Evolutionary conservation across 1,284 basidiomycete genomes (phyloP), one percentile per base, ranked within the genome.

Genomic region (Rhodofomes roseus): DNA sequence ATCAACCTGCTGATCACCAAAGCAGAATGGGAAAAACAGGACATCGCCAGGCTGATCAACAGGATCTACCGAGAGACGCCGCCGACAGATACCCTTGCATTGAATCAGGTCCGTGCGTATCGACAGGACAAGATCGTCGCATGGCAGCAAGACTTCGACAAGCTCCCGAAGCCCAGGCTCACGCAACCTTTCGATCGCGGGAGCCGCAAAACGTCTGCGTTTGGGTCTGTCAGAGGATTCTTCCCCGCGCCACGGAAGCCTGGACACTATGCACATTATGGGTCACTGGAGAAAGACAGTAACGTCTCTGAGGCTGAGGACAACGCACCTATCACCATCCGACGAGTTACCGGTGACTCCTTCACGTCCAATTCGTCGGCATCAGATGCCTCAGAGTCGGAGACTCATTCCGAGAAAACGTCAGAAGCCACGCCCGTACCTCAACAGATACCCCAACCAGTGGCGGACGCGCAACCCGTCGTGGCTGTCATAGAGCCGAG

Each of bases 91-190:
- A 96, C 95, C 0, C 81, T 98, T 41, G 91, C 89, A 51, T 81
- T 98, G 60, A 98, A 96, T 66, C 85, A 87, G 60, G 93, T 96
- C 7, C 86, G 95, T 52, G 87, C 92, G 3, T 87, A 88, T 59
- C 82, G 96, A 44, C 96, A 98, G 75, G 94, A 97, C 70, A 92
- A 91, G 73, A 95, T 97, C 55, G 94, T 98, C n/a, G 92, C 92
- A 44, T 98, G 96, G 93, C 95, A 97, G 70, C 83, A 85, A 60
- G 90, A 94, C 68, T 93, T 95, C 69, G 89, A 92, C 67, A 82
- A 81, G 57, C 77, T 86, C 59, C 90, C 88, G 2, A 90, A 87
- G 67, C 83, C 84, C 2, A 81, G 84, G 41, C 58, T 68, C 60
- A 77, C 63, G 16, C 78, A 79, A 40, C 67, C 73, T 0, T 62